phyloP scores from a whole-genome alignment of 495 filamentous ascomycete species.

The Xylaria flabelliformis region DNA sequence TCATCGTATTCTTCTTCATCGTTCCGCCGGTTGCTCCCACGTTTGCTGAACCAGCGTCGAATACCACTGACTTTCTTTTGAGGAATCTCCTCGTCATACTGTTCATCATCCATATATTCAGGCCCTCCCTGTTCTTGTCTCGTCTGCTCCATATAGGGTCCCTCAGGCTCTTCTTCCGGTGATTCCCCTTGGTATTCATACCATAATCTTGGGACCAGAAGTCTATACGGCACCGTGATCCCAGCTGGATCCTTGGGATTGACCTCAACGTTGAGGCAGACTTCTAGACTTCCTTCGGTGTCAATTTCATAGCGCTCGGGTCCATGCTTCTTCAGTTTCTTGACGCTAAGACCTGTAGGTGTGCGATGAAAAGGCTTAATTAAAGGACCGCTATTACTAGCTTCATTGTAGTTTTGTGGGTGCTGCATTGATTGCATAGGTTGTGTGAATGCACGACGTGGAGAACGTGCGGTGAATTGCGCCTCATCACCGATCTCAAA shows the following conservation, averaged over 20 bases:
- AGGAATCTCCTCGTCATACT: conserved; percentile 1
- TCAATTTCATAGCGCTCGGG: conserved; percentile 56
- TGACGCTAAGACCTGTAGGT: conserved; percentile 71
- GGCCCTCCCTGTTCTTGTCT: not conserved
- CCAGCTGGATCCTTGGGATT: conserved; percentile 83
- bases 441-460: conserved; percentile 36
- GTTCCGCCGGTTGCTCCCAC: not conserved
- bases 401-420: conserved; percentile 3
- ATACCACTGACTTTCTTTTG: conserved; percentile 17
- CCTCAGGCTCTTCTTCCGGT: not conserved
- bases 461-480: conserved; percentile 48
- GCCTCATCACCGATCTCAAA: conserved; percentile 51
- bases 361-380: conserved; percentile 69
- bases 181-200: conserved; percentile 53
- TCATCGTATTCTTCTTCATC: not conserved
- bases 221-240: conserved; percentile 84
- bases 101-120: not conserved
- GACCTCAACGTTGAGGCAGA: conserved; percentile 86
- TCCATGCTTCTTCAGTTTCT: conserved; percentile 54
- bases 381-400: conserved; percentile 17
- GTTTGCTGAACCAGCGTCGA: conserved; percentile 16
- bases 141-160: not conserved
- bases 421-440: conserved; percentile 33
- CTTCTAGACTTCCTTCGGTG: conserved; percentile 79
- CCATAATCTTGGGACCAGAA: conserved; percentile 81